Base-by-base conservation (phyloP, 805 yeast genomes). In the Lipomyces sp. region DNA sequence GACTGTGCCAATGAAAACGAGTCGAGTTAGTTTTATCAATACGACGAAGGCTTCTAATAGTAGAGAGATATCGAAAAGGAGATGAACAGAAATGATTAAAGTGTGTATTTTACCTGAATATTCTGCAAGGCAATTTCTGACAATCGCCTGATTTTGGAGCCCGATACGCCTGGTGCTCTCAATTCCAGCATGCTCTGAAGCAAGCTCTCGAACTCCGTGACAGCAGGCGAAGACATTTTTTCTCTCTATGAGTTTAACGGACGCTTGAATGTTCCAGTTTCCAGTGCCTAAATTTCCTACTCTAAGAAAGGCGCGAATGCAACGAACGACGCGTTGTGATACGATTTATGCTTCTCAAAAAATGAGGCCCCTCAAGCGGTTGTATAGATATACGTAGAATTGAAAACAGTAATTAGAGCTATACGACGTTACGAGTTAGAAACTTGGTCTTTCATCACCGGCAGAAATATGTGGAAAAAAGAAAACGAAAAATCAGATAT, bases 101-200 rank as follows among this genome's bases (percentile, higher is more conserved):
- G 14, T 22, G 37, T 11, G 3, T 37, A 33, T 33, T 51, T 47
- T 56, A 67, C 72, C 53, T 65, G 69, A 49, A 84, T 84, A 67
- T 88, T 79, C 59, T 77, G 78, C 54, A 83, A 74, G 50, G 96
- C 95, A 55, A 86, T 67, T 50, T 86, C 84, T 40, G 91, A 86
- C 65, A 90, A 74, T 64, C 82, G 82, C 68, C 86, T 86, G 69
- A 91, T 93, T 72, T 96, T 88, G 49, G 95, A 82, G 39, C 98
- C 98, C 26, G 97, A 89, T 46, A 91, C 93, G 54, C 98, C 98
- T 13, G 91, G 91, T 14, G 96, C 65, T 56, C 69, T 68, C 18
- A 64, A 60, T 31, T 54, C 60, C 24, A 59, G 55, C 54, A 60
- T 55, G 41, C 59, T 53, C 19, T 40, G 32, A 29, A 59, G 57